Conservation (phyloP, 306 rosid genomes). For the Gastrolobium villosum region DNA sequence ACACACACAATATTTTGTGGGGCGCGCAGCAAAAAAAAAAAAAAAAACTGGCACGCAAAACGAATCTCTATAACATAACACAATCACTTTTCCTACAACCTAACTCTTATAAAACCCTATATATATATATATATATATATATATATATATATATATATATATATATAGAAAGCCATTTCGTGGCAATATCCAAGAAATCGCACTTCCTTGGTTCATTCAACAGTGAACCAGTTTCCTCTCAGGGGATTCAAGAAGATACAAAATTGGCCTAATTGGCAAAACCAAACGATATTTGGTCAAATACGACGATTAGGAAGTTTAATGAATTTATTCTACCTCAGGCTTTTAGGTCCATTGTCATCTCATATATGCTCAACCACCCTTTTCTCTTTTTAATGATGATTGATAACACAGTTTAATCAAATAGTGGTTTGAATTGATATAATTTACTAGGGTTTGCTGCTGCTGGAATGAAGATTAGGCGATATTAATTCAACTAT, state of each 20-base stretch:
- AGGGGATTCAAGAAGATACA: neutral
- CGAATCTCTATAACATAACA: too few species aligned
- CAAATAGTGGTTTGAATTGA: neutral
- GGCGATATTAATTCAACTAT: constrained; percentile 7
- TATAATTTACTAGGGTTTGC: neutral
- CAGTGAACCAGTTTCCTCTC: neutral
- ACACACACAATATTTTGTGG: too few species aligned
- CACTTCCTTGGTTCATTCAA: neutral
- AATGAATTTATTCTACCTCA: neutral
- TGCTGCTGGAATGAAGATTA: neutral
- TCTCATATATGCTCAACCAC: neutral
- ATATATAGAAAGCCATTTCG: neutral
- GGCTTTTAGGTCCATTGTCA: neutral
- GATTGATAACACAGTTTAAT: neutral
- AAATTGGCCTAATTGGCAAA: constrained; percentile 32
- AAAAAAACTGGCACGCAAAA: too few species aligned
- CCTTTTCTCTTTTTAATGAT: neutral
- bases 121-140: too few species aligned
- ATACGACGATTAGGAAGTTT: constrained; percentile 19
- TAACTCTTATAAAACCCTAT: too few species aligned
- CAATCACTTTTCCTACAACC: too few species aligned
- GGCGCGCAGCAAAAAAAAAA: too few species aligned
- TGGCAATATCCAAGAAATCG: neutral
- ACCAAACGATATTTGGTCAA: constrained; percentile 17
- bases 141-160: too few species aligned